phyloP scores from a whole-genome alignment of 2,329 filamentous ascomycete species.

The Lachnellula suecica region DNA sequence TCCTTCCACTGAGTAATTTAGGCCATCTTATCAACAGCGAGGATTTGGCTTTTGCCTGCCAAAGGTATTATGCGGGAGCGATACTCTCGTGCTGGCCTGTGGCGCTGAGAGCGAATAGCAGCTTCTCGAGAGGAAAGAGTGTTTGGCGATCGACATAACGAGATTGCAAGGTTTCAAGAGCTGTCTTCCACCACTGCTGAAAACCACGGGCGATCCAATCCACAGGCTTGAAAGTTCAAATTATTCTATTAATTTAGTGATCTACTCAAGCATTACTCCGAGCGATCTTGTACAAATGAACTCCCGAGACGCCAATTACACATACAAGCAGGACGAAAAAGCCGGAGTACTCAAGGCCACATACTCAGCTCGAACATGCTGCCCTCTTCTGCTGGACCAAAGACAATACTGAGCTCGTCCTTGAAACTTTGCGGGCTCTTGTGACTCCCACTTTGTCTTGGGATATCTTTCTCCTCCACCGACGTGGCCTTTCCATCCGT shows the following conservation, averaged over 20 bases:
- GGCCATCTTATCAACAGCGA: no score
- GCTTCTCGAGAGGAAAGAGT: no score
- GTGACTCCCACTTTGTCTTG: neutral
- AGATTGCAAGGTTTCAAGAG: no score
- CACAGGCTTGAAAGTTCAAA: neutral
- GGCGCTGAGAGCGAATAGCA: no score
- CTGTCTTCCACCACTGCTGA: no score
- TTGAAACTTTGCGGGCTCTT: constrained; percentile 6
- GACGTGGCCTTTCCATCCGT: neutral
- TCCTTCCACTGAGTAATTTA: no score
- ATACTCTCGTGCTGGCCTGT: no score
- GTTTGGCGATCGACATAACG: no score
- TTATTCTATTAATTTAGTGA: neutral
- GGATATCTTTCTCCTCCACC: neutral
- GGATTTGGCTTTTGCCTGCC: no score
- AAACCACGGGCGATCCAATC: no score
- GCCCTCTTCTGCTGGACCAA: constrained; percentile 14
- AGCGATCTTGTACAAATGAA: neutral
- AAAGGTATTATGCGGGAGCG: no score
- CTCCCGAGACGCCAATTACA: neutral
- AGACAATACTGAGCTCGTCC: constrained; percentile 17
- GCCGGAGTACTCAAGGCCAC: constrained; percentile 28
- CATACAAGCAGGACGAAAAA: no score
- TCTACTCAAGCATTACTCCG: neutral
- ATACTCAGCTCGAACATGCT: constrained; percentile 16